Conservation (phyloP, 345 rosid species). For the Salix arbutifolia region DNA sequence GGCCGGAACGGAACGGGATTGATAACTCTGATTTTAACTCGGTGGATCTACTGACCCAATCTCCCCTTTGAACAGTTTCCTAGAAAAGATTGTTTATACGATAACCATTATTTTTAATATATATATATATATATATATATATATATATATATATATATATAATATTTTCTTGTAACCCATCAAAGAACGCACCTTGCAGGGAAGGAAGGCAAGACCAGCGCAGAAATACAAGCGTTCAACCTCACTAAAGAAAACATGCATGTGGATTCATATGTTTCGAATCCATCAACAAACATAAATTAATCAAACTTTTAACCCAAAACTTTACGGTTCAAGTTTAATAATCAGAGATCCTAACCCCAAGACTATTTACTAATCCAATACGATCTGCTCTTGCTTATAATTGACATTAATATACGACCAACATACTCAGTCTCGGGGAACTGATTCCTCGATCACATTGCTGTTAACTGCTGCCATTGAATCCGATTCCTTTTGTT, state of each 20-base stretch:
- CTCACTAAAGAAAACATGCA: neutral
- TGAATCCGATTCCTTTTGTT: neutral
- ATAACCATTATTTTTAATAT: too few relatives aligned
- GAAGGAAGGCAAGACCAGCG: neutral
- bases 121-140: too few relatives aligned
- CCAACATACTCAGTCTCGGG: constrained; percentile 47
- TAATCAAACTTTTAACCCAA: neutral
- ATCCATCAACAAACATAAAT: neutral
- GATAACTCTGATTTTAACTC: too few relatives aligned
- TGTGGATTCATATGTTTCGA: neutral
- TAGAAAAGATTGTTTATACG: too few relatives aligned
- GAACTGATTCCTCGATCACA: constrained; percentile 14
- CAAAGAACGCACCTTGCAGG: neutral
- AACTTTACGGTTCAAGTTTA: neutral
- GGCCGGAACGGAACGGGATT: too few relatives aligned
- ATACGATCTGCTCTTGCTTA: neutral
- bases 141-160: too few relatives aligned
- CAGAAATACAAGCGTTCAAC: neutral
- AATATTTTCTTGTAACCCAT: too few relatives aligned
- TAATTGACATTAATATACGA: constrained; percentile 16
- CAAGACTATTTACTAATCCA: neutral
- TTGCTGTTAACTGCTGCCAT: neutral
- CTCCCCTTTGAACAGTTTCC: too few relatives aligned
- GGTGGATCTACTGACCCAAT: too few relatives aligned
- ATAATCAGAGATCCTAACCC: neutral